Conservation (phyloP, 31 red algal genomes). For the Endocladia muricata region DNA sequence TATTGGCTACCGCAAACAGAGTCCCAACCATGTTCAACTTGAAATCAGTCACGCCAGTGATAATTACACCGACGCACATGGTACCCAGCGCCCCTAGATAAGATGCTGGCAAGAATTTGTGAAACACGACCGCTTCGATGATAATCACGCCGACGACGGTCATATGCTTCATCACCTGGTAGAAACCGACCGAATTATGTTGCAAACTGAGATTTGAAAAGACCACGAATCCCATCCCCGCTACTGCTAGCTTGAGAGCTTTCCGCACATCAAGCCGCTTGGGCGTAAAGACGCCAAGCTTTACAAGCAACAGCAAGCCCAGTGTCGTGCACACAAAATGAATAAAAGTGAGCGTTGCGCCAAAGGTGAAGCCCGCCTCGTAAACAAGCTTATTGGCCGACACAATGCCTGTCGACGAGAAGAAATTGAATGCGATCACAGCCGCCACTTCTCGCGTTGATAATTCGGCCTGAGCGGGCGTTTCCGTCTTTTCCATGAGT, state of each 20-base stretch:
- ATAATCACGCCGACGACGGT: conserved; percentile 86
- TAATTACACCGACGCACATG: conserved; percentile 72
- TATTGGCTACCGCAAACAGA: conserved; percentile 71
- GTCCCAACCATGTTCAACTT: conserved; percentile 74
- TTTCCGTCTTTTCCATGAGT: conserved; percentile 1
- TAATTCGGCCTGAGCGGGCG: conserved; percentile 12
- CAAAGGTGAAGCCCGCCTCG: conserved; percentile 74
- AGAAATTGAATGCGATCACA: conserved; percentile 93
- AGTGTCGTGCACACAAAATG: conserved; percentile 91
- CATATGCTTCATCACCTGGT: conserved; percentile 98
- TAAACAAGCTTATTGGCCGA: conserved; percentile 92
- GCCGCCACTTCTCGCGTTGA: conserved; percentile 46
- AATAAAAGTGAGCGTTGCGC: conserved; percentile 84
- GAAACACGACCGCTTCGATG: conserved; percentile 84
- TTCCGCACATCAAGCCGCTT: conserved; percentile 88
- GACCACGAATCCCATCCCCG: conserved; percentile 92
- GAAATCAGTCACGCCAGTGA: conserved; percentile 81
- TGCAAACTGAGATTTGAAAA: conserved; percentile 94
- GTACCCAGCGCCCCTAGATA: conserved; percentile 68
- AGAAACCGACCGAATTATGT: conserved; percentile 94
- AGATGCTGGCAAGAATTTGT: conserved; percentile 39
- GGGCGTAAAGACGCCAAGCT: conserved; percentile 68
- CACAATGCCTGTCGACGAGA: conserved; percentile 90
- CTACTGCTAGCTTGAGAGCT: conserved; percentile 74
- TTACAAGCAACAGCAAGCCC: conserved; percentile 64